A percentile compares a stretch with the other conserved stretches of the same genome.
These are phyloP conservation scores for Candida insectorum DNA, from an alignment of 805 yeast genomes.

Conservation along the genomic window DNA sequence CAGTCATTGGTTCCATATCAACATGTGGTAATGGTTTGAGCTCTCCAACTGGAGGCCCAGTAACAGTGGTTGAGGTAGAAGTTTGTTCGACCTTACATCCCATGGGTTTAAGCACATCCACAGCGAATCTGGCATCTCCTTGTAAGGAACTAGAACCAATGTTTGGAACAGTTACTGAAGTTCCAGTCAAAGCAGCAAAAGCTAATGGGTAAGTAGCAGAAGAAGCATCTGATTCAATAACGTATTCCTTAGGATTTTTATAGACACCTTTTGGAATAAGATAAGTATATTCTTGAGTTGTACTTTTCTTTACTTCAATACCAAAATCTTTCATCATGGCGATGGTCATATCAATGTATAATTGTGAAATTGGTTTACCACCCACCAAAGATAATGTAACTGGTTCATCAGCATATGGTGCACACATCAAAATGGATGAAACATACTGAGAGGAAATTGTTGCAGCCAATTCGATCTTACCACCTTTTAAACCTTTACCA, in stretches of 20 bases:
- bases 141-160: constrained; percentile 90
- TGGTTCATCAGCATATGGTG: constrained; percentile 89
- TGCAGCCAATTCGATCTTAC: constrained; percentile 89
- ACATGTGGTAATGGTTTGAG: constrained; percentile 69
- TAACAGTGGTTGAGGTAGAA: constrained; percentile 82
- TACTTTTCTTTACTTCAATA: constrained; percentile 64
- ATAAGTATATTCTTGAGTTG: constrained; percentile 77
- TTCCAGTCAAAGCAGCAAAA: constrained; percentile 93
- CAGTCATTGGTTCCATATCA: constrained; percentile 99
- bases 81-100: constrained; percentile 88
- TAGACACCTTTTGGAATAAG: constrained; percentile 85
- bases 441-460: constrained; percentile 97
- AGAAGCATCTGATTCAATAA: constrained; percentile 94
- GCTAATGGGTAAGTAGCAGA: constrained; percentile 98
- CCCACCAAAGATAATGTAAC: constrained; percentile 88
- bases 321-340: constrained; percentile 94
- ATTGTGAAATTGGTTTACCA: constrained; percentile 94
- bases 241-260: constrained; percentile 77
- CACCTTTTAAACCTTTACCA: constrained; percentile 77
- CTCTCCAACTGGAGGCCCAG: constrained; percentile 74
- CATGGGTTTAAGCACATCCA: constrained; percentile 90
- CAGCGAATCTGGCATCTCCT: constrained; percentile 96
- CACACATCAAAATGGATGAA: constrained; percentile 93
- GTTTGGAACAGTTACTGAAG: constrained; percentile 89
- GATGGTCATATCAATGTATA: constrained; percentile 96